Evolutionary conservation across 2,329 filamentous ascomycete species (phyloP).

Genomic region (Moelleriella libera): DNA sequence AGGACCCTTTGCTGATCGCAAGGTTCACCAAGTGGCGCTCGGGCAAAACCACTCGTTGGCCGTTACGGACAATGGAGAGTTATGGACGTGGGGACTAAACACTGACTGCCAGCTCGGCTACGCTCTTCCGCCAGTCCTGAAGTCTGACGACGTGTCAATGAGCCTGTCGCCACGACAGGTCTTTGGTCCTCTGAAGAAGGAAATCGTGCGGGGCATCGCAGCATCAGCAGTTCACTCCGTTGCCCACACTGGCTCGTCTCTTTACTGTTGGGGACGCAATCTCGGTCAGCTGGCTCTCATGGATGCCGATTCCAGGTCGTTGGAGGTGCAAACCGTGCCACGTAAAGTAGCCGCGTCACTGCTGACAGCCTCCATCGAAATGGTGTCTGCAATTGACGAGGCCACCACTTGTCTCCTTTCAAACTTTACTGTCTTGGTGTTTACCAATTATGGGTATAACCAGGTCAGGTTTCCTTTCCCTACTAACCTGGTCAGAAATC

Average conservation of each 20-base stretch:
- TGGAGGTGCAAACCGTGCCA: constrained; percentile 70
- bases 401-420: constrained; percentile 78
- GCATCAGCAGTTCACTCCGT: constrained; percentile 88
- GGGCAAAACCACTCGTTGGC: constrained; percentile 88
- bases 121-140: constrained; percentile 48
- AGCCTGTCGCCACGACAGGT: constrained; percentile 75
- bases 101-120: constrained; percentile 79
- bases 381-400: constrained; percentile 77
- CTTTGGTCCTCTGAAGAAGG: constrained; percentile 82
- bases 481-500: constrained; percentile 56
- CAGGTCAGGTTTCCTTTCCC: constrained; percentile 67
- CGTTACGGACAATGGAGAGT: constrained; percentile 70
- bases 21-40: constrained; percentile 62
- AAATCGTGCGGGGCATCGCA: constrained; percentile 65
- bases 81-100: constrained; percentile 93
- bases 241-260: constrained; percentile 62
- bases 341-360: constrained; percentile 80
- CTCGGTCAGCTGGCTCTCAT: constrained; percentile 86
- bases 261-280: constrained; percentile 94
- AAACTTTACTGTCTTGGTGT: constrained; percentile 82
- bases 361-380: constrained; percentile 49
- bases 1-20: constrained; percentile 60
- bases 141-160: constrained; percentile 70
- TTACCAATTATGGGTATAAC: constrained; percentile 93
- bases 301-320: constrained; percentile 84